A percentile compares a stretch with the other conserved stretches of the same genome.
Evolutionary conservation across 345 rosid species (phyloP).

Genomic region (Dovyalis caffra): DNA sequence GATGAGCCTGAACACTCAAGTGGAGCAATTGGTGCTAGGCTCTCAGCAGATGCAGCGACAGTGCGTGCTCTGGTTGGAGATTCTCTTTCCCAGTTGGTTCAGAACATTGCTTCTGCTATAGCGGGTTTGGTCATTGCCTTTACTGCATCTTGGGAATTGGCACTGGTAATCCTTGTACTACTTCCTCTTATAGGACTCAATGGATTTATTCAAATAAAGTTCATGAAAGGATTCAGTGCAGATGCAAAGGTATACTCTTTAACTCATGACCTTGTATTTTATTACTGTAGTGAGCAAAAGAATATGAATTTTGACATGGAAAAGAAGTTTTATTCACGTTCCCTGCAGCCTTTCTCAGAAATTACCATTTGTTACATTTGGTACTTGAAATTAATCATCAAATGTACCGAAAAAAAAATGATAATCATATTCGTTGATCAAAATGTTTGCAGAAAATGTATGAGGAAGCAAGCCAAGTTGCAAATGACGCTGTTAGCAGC

Average conservation of each 20-base stretch:
- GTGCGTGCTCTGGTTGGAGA: conserved; percentile 77
- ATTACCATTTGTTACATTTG: background rate
- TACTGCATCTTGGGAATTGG: conserved; percentile 63
- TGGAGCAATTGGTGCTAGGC: conserved; percentile 75
- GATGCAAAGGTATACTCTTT: conserved; percentile 60
- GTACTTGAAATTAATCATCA: background rate
- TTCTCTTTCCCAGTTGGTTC: conserved; percentile 58
- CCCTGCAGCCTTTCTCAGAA: background rate
- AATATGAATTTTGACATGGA: background rate
- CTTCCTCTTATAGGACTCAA: conserved; percentile 61
- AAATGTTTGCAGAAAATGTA: conserved; percentile 60
- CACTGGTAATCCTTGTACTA: conserved; percentile 54
- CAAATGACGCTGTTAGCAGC: conserved; percentile 86
- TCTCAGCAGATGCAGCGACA: conserved; percentile 76
- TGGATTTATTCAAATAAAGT: conserved; percentile 58
- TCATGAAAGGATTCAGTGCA: conserved; percentile 75
- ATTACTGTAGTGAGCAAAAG: background rate
- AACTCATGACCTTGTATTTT: background rate
- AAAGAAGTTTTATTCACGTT: too few relatives aligned
- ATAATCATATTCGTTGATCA: background rate
- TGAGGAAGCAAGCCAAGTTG: conserved; percentile 92
- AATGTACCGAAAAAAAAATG: background rate
- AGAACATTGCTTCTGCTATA: conserved; percentile 53
- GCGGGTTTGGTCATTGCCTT: conserved; percentile 83
- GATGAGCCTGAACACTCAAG: conserved; percentile 77